Base-by-base conservation (phyloP, 345 rosid genomes). In the Bruguiera sexangula region DNA sequence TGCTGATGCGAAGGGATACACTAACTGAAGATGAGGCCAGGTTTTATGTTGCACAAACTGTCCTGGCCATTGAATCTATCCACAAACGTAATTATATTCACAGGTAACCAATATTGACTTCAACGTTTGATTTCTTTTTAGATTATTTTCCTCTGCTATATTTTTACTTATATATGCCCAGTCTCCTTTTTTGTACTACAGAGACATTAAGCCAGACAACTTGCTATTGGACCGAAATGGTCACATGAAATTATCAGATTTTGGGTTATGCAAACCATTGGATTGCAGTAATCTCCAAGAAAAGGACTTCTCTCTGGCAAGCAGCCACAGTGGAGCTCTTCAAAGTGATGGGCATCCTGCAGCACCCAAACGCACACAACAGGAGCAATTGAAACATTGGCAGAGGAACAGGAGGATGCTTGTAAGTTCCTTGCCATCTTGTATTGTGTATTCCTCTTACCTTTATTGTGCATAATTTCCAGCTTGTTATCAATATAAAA, bases 121-220 rank as follows among this genome's bases (percentile, higher is more conserved):
- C 50, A 21, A 36, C 8, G 56, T 30, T 56, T 43, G 16, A 51
- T 75, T 9, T 56, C 27, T 31, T 63, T 66, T 22, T 24, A 5
- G 60, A 36, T 43, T 67, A 6, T 37, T 34, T 22, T 51, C 22
- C 37, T 36, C 13, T 37, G 60, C 21, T 59, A n/a, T 43, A 50
- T 34, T 51, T 27, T 69, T 2, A 29, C 20, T 24, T 56, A 22
- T 15, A n/a, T 68, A 43, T 9, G 72, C 22, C 57, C 50, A 56
- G 37, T 63, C 64, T 67, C 63, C 72, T 34, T 20, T 55, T 63
- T 56, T 48, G 5, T 63, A 16, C 48, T 74, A n/a, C 76, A 87
- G 92, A 82, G 92, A 87, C 74, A 87, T 87, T 74, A 87, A 87
- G 82, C 92, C 92, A 71, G 92, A 87, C 73, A 87, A 85, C 78